Evolutionary conservation across 2,329 filamentous ascomycete genomes (phyloP), one percentile per base, ranked within the genome.

Genomic region (Talaromyces islandicus): DNA sequence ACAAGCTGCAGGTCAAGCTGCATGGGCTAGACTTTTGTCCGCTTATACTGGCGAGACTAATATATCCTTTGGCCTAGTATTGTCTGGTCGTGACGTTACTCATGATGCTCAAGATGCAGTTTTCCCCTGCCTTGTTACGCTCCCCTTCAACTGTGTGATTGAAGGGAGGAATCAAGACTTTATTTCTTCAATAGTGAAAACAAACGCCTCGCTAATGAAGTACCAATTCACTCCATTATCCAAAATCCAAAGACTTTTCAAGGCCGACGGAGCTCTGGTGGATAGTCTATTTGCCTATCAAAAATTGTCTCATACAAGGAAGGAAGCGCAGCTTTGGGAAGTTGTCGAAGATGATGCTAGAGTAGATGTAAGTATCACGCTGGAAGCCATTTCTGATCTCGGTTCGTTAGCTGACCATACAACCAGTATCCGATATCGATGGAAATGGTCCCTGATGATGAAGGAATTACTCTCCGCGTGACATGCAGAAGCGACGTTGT

Each of bases 261-360:
- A 84, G 60, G 78, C 87, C 0, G 84, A 88, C 25, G 81, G 84
- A 7, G 77, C 82, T 0, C 78, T 94, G 0, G 96, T 97, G 66
- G 92, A 97, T 68, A 93, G 91, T 0, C 79, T 97, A 1, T 85
- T 97, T 61, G 88, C 91, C 0, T 93, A 92, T 68, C 92, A 96
- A 68, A 90, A 89, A 64, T 68, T 79, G 60, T 65, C 75, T 56
- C 57, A 59, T 17, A 19, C 38, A 58, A 61, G 38, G 54, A 62
- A 65, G 1, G 57, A 65, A 17, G 59, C 71, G 1, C 50, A 69
- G 3, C 75, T 80, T 0, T 95, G 90, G 88, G 77, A 77, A 7
- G 64, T 89, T 0, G 63, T 84, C 1, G 77, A 85, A 17, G 91
- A 96, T 61, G 78, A 84, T 56, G 88, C 89, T 6, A 84, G 81